Percentiles rank a stretch among this genome's conserved stretches.
phyloP scores from a whole-genome alignment of 768 basidiomycete genomes.

The Peribolospora kevripleyi region DNA sequence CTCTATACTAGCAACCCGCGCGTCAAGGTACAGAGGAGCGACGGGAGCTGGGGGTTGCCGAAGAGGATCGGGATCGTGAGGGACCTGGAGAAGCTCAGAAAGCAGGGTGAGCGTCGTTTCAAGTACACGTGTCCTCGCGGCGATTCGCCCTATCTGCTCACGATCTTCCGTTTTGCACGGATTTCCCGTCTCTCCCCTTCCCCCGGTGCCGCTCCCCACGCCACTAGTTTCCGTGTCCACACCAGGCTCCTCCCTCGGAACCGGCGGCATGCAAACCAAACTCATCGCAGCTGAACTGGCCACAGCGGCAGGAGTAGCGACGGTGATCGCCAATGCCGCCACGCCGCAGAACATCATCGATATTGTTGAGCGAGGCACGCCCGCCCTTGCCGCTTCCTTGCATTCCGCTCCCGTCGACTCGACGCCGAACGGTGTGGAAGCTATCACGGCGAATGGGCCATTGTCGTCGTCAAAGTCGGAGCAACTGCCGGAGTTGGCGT shows the following conservation, averaged over 20 bases:
- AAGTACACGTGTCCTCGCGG: not conserved
- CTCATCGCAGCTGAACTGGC: constrained; percentile 95
- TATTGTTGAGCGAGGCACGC: constrained; percentile 54
- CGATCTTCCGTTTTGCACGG: not conserved
- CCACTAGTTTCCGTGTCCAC: constrained; percentile 66
- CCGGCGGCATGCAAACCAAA: constrained; percentile 98
- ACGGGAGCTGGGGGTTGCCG: constrained; percentile 18
- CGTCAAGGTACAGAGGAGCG: constrained; percentile 41
- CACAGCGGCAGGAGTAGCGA: constrained; percentile 78
- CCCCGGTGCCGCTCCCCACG: not conserved
- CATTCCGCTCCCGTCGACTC: not conserved
- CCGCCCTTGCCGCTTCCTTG: constrained; percentile 1
- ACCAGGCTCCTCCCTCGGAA: constrained; percentile 74
- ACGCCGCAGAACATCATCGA: constrained; percentile 44
- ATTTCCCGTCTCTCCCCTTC: not conserved
- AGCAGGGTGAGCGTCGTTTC: constrained; percentile 34
- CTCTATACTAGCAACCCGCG: constrained; percentile 87
- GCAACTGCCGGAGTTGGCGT: not conserved
- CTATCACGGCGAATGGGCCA: not conserved
- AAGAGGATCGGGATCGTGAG: constrained; percentile 55
- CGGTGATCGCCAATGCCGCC: constrained; percentile 68
- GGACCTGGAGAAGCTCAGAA: constrained; percentile 55
- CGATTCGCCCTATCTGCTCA: not conserved
- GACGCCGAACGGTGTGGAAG: not conserved
- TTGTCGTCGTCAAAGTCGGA: not conserved